Base-by-base conservation (phyloP, 2,329 filamentous ascomycete genomes). In the Talaromyces funiculosus region DNA sequence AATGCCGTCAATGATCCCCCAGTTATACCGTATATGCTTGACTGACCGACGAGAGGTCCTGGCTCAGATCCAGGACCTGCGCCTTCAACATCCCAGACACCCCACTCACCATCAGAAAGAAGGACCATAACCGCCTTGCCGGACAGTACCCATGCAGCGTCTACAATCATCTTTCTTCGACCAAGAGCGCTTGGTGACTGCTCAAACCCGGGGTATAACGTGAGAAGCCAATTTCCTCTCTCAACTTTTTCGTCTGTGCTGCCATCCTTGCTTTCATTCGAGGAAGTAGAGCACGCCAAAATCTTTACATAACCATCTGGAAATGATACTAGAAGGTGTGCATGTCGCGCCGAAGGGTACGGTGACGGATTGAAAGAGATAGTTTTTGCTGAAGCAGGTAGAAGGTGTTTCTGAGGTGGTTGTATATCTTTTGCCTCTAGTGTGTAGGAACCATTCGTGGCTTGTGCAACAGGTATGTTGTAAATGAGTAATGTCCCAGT, bases 251-350 rank as follows among this genome's bases (percentile, higher is more conserved):
- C 74, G 20, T 67, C 65, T 12, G 74, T 72, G 5, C 71, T 67
- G 6, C 63, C 61, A 16, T 67, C 51, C 14, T 55, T 55, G 51
- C 66, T 72, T 6, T 65, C 65, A 16, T 64, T 60, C 43, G 68
- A 72, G 22, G 64, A 68, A 16, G 79, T 74, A 33, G 84, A 78
- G 26, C 80, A 81, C 57, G 85, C 81, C 66, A 84, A 85, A 14
- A 87, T 75, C 57, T 84, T 83, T 29, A 84, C 81, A 43, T 75
- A 78, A 5, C 84, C 84, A n/a, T 75, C 77, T 1, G 77, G 69
- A 60, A 86, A 83, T 1, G 80, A 76, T 6, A 87, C 73, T 8
- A 87, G 75, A 10, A 87, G 69, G 47, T 81, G 79, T 0, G 81
- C 79, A 68, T 85, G 82, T 12, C 81, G 78, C 26, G 73, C 69